phyloP scores from a whole-genome alignment of 768 basidiomycete species.

The Megacollybia marginata region DNA sequence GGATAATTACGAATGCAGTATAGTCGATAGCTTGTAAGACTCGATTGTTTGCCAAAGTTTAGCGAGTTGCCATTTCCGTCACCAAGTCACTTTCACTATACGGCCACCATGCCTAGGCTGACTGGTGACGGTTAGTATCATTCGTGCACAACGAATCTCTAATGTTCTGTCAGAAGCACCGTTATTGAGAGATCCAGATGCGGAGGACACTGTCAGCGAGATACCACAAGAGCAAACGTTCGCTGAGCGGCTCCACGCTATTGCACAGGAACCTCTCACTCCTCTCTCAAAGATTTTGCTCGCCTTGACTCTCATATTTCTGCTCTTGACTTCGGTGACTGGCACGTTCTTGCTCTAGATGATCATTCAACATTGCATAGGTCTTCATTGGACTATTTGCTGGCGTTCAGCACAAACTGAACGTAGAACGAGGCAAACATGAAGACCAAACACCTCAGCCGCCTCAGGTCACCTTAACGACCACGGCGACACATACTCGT shows the following conservation, averaged over 20 bases:
- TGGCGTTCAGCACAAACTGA: slow-evolving; percentile 76
- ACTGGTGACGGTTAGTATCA: too few relatives aligned
- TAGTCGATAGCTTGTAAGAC: too few relatives aligned
- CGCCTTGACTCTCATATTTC: slow-evolving; percentile 62
- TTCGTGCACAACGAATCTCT: too few relatives aligned
- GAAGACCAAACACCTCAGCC: slow-evolving; percentile 17
- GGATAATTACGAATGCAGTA: too few relatives aligned
- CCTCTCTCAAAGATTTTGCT: slow-evolving; percentile 79
- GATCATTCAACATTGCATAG: slow-evolving; percentile 14
- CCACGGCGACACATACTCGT: slow-evolving; percentile 30
- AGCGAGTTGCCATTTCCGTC: too few relatives aligned
- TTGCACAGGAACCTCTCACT: slow-evolving; percentile 74
- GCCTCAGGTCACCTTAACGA: slow-evolving; percentile 28
- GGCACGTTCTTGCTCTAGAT: neutral
- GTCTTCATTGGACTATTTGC: slow-evolving; percentile 93
- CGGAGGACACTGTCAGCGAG: slow-evolving; percentile 24
- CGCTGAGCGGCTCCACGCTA: slow-evolving; percentile 41
- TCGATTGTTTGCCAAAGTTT: too few relatives aligned
- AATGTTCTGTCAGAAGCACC: slow-evolving; percentile 29
- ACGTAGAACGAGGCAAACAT: slow-evolving; percentile 33
- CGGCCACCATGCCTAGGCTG: too few relatives aligned
- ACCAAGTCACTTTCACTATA: too few relatives aligned
- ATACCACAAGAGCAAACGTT: slow-evolving; percentile 23
- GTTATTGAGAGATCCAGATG: slow-evolving; percentile 45
- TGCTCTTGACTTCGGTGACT: slow-evolving; percentile 66